These are phyloP conservation scores for Coniophora puteana DNA, from an alignment of 1,284 basidiomycete genomes.

Conservation along the genomic window DNA sequence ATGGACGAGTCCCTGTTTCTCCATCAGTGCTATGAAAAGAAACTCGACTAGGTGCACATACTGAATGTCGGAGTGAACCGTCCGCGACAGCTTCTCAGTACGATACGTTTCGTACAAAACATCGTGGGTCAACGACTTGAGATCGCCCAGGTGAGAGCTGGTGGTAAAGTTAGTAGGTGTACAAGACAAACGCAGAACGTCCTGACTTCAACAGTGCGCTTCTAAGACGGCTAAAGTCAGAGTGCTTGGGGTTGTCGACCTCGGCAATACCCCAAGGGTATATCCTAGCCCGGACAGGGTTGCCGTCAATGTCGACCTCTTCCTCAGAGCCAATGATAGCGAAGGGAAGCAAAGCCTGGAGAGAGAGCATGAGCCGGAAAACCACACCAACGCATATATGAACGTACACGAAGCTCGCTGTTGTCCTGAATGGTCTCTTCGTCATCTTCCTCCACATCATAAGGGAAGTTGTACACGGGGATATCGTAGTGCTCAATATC, in stretches of 20 bases:
- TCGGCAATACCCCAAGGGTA: slow-evolving; percentile 99
- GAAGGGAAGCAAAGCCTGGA: slow-evolving; percentile 86
- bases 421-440: slow-evolving; percentile 99
- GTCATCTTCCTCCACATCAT: slow-evolving; percentile 98
- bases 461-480: slow-evolving; percentile 99
- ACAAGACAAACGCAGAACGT: neutral
- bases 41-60: too few species aligned
- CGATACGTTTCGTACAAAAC: slow-evolving; percentile 95
- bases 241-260: slow-evolving; percentile 98
- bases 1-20: slow-evolving; percentile 82
- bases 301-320: slow-evolving; percentile 90
- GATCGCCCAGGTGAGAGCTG: slow-evolving; percentile 92
- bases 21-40: too few species aligned
- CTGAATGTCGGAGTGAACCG: slow-evolving; percentile 83
- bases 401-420: slow-evolving; percentile 82
- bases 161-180: slow-evolving; percentile 9
- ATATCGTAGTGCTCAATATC: slow-evolving; percentile 99
- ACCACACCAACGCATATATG: neutral
- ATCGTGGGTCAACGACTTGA: slow-evolving; percentile 95
- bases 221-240: slow-evolving; percentile 92
- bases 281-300: slow-evolving; percentile 86
- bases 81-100: slow-evolving; percentile 96
- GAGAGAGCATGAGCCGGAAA: neutral
- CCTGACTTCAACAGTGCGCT: slow-evolving; percentile 84
- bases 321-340: slow-evolving; percentile 98